phyloP scores from a whole-genome alignment of 345 rosid genomes.

The Noccaea bulbosa region DNA sequence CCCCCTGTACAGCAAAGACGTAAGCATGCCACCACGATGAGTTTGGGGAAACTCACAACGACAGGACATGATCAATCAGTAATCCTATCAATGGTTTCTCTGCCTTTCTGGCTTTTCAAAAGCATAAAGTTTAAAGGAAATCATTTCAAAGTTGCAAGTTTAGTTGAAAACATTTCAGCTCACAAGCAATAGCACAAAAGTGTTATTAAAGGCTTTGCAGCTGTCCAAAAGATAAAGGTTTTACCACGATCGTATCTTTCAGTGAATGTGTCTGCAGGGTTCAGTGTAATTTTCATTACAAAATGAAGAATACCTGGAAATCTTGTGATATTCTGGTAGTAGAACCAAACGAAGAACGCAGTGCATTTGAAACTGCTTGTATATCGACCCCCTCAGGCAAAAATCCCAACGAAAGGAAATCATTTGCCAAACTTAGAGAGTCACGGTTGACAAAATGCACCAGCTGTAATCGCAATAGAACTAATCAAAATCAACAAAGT shows the following conservation, averaged over 20 bases:
- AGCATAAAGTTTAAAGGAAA: background rate
- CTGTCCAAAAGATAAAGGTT: background rate
- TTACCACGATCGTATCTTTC: slow-evolving; percentile 1
- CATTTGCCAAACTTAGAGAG: slow-evolving; percentile 97
- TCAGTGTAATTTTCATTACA: background rate
- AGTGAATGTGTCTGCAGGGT: background rate
- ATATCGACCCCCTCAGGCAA: slow-evolving; percentile 89
- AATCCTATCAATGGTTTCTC: background rate
- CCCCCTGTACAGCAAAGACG: slow-evolving; percentile 58
- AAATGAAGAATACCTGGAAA: slow-evolving; percentile 69
- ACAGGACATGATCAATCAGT: too few species aligned
- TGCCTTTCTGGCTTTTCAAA: background rate
- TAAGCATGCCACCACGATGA: background rate
- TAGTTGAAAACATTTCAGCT: background rate
- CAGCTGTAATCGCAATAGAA: slow-evolving; percentile 71
- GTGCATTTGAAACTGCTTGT: slow-evolving; percentile 75
- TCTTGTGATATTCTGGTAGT: slow-evolving; percentile 76
- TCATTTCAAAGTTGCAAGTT: background rate
- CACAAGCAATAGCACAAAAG: slow-evolving; percentile 1
- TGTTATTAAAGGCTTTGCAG: background rate
- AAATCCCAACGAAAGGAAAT: slow-evolving; percentile 98
- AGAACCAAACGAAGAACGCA: slow-evolving; percentile 76
- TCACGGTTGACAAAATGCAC: slow-evolving; percentile 99
- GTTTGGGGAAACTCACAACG: too few species aligned
- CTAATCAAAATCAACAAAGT: slow-evolving; percentile 36